Conservation (phyloP, 352 stramenopile genomes). For the Phytopythium ostracodes region DNA sequence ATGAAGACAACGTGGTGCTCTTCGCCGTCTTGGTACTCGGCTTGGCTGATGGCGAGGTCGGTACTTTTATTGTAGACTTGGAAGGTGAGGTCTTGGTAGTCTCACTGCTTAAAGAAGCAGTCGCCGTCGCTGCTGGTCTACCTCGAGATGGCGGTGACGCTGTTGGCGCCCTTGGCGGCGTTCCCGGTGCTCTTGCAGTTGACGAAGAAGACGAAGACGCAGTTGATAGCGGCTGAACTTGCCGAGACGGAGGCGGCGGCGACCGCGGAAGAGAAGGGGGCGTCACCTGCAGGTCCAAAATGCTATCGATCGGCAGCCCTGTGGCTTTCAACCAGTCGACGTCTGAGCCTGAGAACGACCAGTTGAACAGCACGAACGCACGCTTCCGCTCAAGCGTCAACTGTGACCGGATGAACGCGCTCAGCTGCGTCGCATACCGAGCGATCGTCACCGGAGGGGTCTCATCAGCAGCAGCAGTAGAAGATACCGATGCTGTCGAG, state of each 20-base stretch:
- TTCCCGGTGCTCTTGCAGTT: not conserved
- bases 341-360: conserved; percentile 37
- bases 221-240: not conserved
- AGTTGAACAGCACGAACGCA: conserved; percentile 60
- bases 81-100: conserved; percentile 7
- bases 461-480: not conserved
- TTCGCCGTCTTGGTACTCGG: conserved; percentile 1
- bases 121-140: conserved; percentile 6
- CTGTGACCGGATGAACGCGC: conserved; percentile 7
- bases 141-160: conserved; percentile 7
- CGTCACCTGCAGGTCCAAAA: conserved; percentile 45
- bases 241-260: conserved; percentile 1
- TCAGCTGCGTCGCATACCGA: conserved; percentile 15
- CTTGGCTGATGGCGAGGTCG: conserved; percentile 10
- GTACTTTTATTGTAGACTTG: conserved; percentile 8
- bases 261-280: not conserved
- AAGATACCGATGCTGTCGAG: no score
- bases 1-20: not conserved
- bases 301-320: conserved; percentile 45
- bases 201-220: not conserved
- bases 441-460: conserved; percentile 13
- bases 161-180: conserved; percentile 2
- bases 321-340: conserved; percentile 40
- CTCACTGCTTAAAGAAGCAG: conserved; percentile 9
- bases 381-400: conserved; percentile 19